Evolutionary conservation across 2,329 filamentous ascomycete species (phyloP).

Genomic region (Fusarium brevicatenulatum): DNA sequence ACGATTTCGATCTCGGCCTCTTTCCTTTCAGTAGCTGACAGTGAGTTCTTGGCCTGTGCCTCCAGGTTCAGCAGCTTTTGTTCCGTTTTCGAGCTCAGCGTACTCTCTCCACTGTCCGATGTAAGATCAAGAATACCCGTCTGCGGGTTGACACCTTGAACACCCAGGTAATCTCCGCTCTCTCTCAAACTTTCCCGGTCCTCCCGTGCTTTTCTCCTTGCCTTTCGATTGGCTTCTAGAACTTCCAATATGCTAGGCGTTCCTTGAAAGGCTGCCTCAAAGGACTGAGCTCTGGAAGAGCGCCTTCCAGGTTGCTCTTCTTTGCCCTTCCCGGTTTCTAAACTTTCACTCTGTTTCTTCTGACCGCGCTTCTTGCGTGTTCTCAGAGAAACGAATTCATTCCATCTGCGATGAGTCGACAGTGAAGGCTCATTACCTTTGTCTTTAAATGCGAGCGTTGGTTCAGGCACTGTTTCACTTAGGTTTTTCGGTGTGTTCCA

Average conservation of each 20-base stretch:
- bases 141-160: conserved; percentile 67
- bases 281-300: background rate
- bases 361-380: conserved; percentile 7
- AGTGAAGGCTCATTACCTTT: background rate
- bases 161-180: conserved; percentile 68
- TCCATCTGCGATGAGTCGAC: conserved; percentile 28
- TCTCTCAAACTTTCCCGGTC: conserved; percentile 60
- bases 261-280: background rate
- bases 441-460: background rate
- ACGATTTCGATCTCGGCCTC: conserved; percentile 59
- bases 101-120: conserved; percentile 58
- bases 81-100: conserved; percentile 45
- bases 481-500: conserved; percentile 52
- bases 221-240: conserved; percentile 48
- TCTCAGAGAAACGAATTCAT: conserved; percentile 12
- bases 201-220: conserved; percentile 47
- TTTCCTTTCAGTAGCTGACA: conserved; percentile 53
- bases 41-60: conserved; percentile 48
- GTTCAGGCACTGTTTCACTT: conserved; percentile 10
- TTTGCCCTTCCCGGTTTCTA: background rate
- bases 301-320: background rate
- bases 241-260: conserved; percentile 6
- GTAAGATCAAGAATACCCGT: conserved; percentile 64
- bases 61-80: conserved; percentile 48
- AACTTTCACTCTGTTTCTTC: background rate